These are phyloP conservation scores for Meyerozyma sp. DNA, from an alignment of 1,139 yeast genomes.

Conservation along the genomic window DNA sequence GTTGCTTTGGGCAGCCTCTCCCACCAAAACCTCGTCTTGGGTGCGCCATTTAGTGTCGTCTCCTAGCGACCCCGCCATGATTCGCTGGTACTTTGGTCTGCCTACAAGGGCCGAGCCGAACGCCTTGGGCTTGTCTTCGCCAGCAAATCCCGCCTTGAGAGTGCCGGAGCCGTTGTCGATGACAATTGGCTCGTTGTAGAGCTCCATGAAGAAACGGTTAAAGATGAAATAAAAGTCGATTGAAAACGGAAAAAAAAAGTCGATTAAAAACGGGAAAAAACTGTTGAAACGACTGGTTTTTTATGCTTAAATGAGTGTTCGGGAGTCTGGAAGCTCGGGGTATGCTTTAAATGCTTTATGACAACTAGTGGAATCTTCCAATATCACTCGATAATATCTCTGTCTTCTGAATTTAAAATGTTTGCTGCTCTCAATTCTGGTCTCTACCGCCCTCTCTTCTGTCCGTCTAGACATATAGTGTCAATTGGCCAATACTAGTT, in stretches of 20 bases:
- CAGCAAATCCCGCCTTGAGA: constrained; percentile 89
- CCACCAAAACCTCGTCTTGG: constrained; percentile 52
- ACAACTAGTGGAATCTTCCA: too few relatives aligned
- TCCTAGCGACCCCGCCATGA: constrained; percentile 73
- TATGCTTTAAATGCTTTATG: too few relatives aligned
- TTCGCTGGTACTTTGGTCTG: constrained; percentile 73
- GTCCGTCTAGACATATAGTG: too few relatives aligned
- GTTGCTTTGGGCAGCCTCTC: constrained; percentile 65
- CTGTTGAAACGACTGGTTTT: too few relatives aligned
- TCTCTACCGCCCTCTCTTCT: too few relatives aligned
- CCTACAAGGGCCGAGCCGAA: constrained; percentile 58
- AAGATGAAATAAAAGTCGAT: not conserved
- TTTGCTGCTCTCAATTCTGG: too few relatives aligned
- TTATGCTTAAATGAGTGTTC: too few relatives aligned
- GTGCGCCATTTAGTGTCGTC: constrained; percentile 6
- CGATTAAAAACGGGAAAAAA: too few relatives aligned
- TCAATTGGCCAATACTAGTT: not conserved
- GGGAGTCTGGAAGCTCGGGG: too few relatives aligned
- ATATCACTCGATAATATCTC: too few relatives aligned
- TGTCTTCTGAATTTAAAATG: too few relatives aligned
- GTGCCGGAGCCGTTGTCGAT: constrained; percentile 92
- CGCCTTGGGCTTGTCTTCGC: constrained; percentile 74
- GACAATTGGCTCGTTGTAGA: constrained; percentile 81
- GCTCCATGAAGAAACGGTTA: constrained; percentile 2
- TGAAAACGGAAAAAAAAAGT: not conserved